Evolutionary conservation across 768 basidiomycete genomes (phyloP), one percentile per base, ranked within the genome.

Genomic region (Xerocomus potaroensis): DNA sequence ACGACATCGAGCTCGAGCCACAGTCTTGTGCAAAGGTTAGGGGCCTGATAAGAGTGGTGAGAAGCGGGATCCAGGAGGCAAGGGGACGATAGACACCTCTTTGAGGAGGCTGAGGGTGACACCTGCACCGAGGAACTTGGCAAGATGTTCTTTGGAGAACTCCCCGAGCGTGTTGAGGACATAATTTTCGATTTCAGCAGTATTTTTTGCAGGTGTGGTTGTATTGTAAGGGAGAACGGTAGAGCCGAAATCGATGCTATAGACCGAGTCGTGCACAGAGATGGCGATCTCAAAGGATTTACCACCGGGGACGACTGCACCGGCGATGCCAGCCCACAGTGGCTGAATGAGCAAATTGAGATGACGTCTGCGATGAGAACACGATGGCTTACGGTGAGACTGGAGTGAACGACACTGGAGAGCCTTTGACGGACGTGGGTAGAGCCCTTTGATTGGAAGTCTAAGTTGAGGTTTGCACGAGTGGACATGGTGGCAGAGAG

Each of bases 271-370:
- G 60, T 91, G 88, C 39, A 91, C 73, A 47, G 87, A 86, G 60
- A 90, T 73, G 32, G 87, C 83, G 60, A 91, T 69, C 67, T 90
- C 86, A 48, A 76, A 81, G 46, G 76, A 68, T 41, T 74, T 76
- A 46, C 76, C 78, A 59, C 80, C 78, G 60, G 81, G 75, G 60
- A 81, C 62, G 39, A 80, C 62, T 19, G 69, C 69, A 32, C 85
- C 86, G 3, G 87, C 83, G 41, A 90, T 74, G 57, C 86, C 89
- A 50, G 83, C 86, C 87, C 88, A 91, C 88, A 91, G 89, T 18
- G 88, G 85, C 88, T 91, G 60, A 31, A 57, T 34, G 43, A 56
- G 44, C 9, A 48, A 33, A 61, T 56, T 41, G 57, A 23, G 43
- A 49, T 46, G 43, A 47, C 7, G 19, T 40, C 16, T 41, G 31